These are phyloP conservation scores for Erigeron canadensis DNA, from an alignment of 129 eudicot species.

Conservation along the genomic window DNA sequence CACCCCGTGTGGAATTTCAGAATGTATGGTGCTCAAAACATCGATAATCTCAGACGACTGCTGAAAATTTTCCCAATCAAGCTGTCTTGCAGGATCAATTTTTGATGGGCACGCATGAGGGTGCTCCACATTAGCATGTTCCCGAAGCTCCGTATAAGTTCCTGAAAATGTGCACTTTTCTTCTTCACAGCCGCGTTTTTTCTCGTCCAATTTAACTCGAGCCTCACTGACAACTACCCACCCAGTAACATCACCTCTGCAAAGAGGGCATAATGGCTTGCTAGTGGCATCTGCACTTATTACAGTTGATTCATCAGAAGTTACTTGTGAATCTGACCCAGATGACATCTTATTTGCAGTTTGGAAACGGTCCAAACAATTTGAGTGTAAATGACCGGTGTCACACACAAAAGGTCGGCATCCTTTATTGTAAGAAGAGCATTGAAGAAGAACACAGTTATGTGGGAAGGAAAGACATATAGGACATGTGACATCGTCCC, in stretches of 20 bases:
- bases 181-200: slow-evolving; percentile 79
- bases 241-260: slow-evolving; percentile 92
- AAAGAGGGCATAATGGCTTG: slow-evolving; percentile 77
- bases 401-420: slow-evolving; percentile 93
- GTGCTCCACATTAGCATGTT: slow-evolving; percentile 78
- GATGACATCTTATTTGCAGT: slow-evolving; percentile 56
- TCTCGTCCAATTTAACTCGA: slow-evolving; percentile 57
- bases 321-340: slow-evolving; percentile 36
- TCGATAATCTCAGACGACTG: slow-evolving; percentile 88
- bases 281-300: slow-evolving; percentile 31
- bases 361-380: slow-evolving; percentile 86
- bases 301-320: slow-evolving; percentile 30
- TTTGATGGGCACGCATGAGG: slow-evolving; percentile 87
- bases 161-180: slow-evolving; percentile 65
- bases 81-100: slow-evolving; percentile 85
- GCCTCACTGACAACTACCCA: slow-evolving; percentile 70
- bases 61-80: slow-evolving; percentile 96
- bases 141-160: slow-evolving; percentile 56
- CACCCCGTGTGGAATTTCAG: slow-evolving; percentile 96
- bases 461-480: slow-evolving; percentile 93
- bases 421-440: slow-evolving; percentile 86
- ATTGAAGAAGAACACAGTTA: slow-evolving; percentile 87
- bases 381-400: slow-evolving; percentile 86
- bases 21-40: slow-evolving; percentile 87
- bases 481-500: slow-evolving; percentile 87